Conservation (phyloP, 2,329 filamentous ascomycete genomes). For the Trichoderma sp. region DNA sequence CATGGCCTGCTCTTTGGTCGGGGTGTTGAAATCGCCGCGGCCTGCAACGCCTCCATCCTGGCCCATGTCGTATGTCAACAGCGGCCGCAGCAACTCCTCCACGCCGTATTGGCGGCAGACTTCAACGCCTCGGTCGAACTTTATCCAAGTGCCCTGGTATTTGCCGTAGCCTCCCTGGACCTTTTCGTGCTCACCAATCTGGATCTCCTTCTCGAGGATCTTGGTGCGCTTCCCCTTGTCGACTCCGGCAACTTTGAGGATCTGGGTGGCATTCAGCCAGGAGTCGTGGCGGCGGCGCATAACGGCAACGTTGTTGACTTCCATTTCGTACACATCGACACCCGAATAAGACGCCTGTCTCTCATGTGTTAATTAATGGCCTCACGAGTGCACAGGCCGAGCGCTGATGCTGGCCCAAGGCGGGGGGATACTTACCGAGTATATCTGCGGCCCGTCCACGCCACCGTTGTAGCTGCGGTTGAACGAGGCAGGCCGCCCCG, state of each 20-base stretch:
- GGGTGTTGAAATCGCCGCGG: conserved; percentile 81
- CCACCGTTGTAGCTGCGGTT: conserved; percentile 38
- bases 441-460: conserved; percentile 57
- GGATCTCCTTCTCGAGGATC: conserved; percentile 95
- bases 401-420: neutral
- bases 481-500: conserved; percentile 43
- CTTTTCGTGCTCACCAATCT: conserved; percentile 95
- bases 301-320: conserved; percentile 87
- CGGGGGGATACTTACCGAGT: conserved; percentile 52
- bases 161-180: conserved; percentile 98
- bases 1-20: conserved; percentile 98
- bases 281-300: conserved; percentile 95
- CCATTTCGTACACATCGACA: conserved; percentile 98
- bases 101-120: conserved; percentile 83
- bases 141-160: conserved; percentile 99
- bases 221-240: conserved; percentile 98
- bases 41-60: conserved; percentile 72
- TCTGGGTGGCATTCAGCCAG: conserved; percentile 97
- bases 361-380: conserved; percentile 30
- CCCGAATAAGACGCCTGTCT: conserved; percentile 83
- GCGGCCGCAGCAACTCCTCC: conserved; percentile 71
- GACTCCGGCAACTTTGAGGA: conserved; percentile 94
- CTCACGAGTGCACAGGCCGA: conserved; percentile 10
- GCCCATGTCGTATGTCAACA: conserved; percentile 79
- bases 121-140: conserved; percentile 86